Conservation (phyloP, 805 yeast genomes). For the Kuraishia hungarica region DNA sequence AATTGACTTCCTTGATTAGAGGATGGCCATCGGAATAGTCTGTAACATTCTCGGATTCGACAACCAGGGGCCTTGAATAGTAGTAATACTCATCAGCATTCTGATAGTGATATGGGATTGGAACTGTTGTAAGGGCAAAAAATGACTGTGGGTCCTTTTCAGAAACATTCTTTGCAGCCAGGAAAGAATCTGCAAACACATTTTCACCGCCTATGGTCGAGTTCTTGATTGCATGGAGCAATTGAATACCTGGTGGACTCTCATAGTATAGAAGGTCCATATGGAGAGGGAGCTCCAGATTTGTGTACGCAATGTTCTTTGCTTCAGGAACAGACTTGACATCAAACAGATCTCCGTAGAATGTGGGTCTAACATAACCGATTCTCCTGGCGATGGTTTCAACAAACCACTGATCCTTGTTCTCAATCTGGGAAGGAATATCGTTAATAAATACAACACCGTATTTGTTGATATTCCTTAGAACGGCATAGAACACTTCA, state of each 20-base stretch:
- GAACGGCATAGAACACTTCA: slow-evolving; percentile 24
- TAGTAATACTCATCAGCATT: slow-evolving; percentile 55
- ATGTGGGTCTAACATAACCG: slow-evolving; percentile 64
- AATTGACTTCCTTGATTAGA: slow-evolving; percentile 50
- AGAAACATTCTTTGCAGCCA: slow-evolving; percentile 50
- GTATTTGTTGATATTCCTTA: slow-evolving; percentile 39
- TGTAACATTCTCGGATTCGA: slow-evolving; percentile 35
- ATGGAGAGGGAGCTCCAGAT: slow-evolving; percentile 57
- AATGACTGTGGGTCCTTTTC: slow-evolving; percentile 54
- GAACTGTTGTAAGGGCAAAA: slow-evolving; percentile 50
- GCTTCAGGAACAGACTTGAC: slow-evolving; percentile 47
- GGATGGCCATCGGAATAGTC: slow-evolving; percentile 13
- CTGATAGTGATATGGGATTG: slow-evolving; percentile 61
- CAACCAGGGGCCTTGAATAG: slow-evolving; percentile 53
- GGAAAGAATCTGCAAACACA: slow-evolving; percentile 60
- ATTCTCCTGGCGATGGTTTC: slow-evolving; percentile 34
- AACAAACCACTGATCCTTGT: slow-evolving; percentile 23
- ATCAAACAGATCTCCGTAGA: slow-evolving; percentile 66
- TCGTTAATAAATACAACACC: slow-evolving; percentile 51
- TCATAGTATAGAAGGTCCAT: slow-evolving; percentile 74
- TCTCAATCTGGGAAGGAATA: slow-evolving; percentile 34
- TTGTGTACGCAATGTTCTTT: slow-evolving; percentile 63
- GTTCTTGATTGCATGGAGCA: slow-evolving; percentile 52
- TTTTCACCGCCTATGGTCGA: slow-evolving; percentile 60
- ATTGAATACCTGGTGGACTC: slow-evolving; percentile 74